phyloP scores from a whole-genome alignment of 2,329 filamentous ascomycete species.

The Penicillium sp. region DNA sequence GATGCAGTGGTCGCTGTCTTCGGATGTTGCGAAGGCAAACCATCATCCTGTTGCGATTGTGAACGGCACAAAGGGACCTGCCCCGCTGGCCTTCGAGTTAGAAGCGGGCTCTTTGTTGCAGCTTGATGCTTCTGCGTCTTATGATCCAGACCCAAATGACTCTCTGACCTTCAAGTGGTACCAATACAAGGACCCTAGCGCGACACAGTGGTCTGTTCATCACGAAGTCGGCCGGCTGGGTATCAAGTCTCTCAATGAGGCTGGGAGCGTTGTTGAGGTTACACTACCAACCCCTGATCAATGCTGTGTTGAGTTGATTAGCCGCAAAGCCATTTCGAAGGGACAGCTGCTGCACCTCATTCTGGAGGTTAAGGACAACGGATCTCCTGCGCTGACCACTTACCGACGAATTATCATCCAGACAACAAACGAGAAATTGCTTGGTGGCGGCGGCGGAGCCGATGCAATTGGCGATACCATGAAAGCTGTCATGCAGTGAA shows the following conservation, averaged over 20 bases:
- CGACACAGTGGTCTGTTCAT: constrained; percentile 15
- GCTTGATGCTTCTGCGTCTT: constrained; percentile 24
- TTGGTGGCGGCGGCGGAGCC: constrained; percentile 10
- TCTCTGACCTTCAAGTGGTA: constrained; percentile 25
- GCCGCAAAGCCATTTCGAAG: constrained; percentile 13
- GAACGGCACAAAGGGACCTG: constrained; percentile 15
- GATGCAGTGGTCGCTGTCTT: constrained; percentile 49
- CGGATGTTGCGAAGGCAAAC: constrained; percentile 21
- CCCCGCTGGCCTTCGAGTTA: constrained; percentile 17
- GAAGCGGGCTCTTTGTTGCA: constrained; percentile 19
- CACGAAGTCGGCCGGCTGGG: constrained; percentile 17
- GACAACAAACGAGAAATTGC: constrained; percentile 16
- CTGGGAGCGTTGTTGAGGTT: constrained; percentile 14
- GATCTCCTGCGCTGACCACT: constrained; percentile 15
- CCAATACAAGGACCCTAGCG: constrained; percentile 26
- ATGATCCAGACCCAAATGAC: constrained; percentile 25
- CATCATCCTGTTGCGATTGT: constrained; percentile 23
- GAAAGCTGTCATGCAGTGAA: constrained; percentile 4
- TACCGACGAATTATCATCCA: constrained; percentile 28
- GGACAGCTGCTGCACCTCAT: constrained; percentile 24
- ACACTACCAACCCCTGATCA: constrained; percentile 19
- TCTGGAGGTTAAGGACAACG: constrained; percentile 19
- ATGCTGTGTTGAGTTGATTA: constrained; percentile 21
- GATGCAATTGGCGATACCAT: constrained; percentile 14
- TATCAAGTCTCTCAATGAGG: constrained; percentile 14